Evolutionary conservation across 2,329 filamentous ascomycete species (phyloP), one percentile per base, ranked within the genome.

Genomic region (Hypomyces rosellus): DNA sequence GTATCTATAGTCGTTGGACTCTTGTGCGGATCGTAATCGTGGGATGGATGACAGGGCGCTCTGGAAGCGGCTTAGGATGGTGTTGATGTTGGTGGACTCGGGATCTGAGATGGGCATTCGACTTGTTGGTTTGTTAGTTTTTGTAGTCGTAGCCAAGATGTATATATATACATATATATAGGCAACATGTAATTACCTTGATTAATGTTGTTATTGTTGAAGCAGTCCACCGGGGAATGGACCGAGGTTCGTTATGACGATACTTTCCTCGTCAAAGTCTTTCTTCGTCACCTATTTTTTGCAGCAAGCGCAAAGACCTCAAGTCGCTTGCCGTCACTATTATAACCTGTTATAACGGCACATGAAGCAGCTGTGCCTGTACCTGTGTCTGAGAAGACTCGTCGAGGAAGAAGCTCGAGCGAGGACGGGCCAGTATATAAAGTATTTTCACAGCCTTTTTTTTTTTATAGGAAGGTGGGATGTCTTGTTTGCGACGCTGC

Each of bases 271-370:
- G 51, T 45, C 50, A 65, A 65, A 77, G 78, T 81, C 78, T 82
- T 81, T 81, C 74, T 77, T 65, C 70, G 67, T 73, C 72, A 65
- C 72, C 70, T 43, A 50, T 20, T 20, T 45, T 51, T 60, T 63
- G 59, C 60, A 80, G 76, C 78, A 81, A 81, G 77, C 78, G 79
- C 79, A 82, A 82, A 82, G 79, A 82, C 79, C 78, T 67, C 60
- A 82, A 82, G 79, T 82, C 79, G 78, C 79, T 69, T 77, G 78
- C 77, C 67, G 69, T 57, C 61, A 50, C 57, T 62, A 58, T 76
- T 76, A 78, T 67, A 61, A 65, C 57, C 54, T 57, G 51, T 57
- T 45, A 34, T 3, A 52, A 51, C 61, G 71, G 71, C 73, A 69
- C 74, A 78, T 77, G 57, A 57, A 66, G 45, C 46, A 57, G 63